Conservation (phyloP, 2,329 filamentous ascomycete genomes). For the Aspergillus tamarii region DNA sequence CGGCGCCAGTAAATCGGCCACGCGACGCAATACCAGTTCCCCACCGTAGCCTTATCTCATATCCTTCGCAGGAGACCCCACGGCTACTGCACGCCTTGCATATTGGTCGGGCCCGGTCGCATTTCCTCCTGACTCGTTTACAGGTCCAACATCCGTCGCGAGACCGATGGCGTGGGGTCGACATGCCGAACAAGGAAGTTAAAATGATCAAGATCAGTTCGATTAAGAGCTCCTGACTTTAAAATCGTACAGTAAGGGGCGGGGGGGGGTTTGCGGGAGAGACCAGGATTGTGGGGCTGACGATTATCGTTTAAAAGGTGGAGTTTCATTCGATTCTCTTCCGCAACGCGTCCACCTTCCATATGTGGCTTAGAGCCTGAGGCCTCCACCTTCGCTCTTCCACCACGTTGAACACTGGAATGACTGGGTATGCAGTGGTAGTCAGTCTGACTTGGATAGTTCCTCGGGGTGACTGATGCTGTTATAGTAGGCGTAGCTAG, state of each 20-base stretch:
- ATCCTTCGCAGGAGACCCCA: constrained; percentile 33
- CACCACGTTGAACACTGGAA: no score
- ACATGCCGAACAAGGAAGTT: constrained; percentile 28
- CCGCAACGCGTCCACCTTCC: constrained; percentile 21
- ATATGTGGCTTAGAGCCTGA: constrained; percentile 11
- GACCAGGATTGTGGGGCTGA: neutral
- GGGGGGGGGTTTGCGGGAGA: constrained; percentile 11
- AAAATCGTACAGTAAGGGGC: neutral
- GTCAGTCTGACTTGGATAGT: neutral
- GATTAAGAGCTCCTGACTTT: constrained; percentile 11
- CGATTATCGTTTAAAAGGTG: neutral
- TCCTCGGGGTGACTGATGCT: neutral
- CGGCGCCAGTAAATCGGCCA: constrained; percentile 34
- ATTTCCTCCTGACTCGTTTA: constrained; percentile 32
- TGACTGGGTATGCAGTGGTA: neutral
- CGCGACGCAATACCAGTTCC: constrained; percentile 36
- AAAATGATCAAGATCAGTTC: neutral
- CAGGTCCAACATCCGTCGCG: constrained; percentile 37
- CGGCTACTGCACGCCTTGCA: constrained; percentile 30
- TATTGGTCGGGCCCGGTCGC: constrained; percentile 30
- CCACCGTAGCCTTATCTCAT: constrained; percentile 36
- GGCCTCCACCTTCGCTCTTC: no score
- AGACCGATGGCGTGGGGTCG: constrained; percentile 29
- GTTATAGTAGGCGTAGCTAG: neutral
- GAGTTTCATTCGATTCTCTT: neutral